These are phyloP conservation scores for Penicillium lagena DNA, from an alignment of 495 filamentous ascomycete genomes.

Conservation along the genomic window DNA sequence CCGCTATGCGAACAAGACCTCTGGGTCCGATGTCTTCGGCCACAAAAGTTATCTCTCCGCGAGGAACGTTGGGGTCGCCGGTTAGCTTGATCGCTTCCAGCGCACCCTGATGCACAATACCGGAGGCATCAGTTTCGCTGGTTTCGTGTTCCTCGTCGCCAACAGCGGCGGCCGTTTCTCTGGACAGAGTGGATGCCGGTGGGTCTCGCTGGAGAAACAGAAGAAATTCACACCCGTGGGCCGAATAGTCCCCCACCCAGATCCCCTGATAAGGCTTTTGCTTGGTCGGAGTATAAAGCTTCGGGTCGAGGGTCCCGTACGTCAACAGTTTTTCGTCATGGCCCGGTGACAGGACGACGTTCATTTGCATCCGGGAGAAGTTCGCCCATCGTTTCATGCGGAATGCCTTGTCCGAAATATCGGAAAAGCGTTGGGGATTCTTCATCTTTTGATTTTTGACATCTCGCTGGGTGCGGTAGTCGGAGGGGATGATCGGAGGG, in stretches of 20 bases:
- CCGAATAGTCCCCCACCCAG: conserved; percentile 86
- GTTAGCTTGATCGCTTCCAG: conserved; percentile 85
- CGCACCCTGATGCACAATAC: conserved; percentile 39
- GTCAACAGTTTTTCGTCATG: conserved; percentile 65
- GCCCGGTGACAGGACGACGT: conserved; percentile 26
- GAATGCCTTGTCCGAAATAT: conserved; percentile 61
- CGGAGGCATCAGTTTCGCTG: background rate
- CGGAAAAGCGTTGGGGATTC: conserved; percentile 30
- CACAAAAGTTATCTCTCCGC: conserved; percentile 75
- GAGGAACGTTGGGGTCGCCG: conserved; percentile 81
- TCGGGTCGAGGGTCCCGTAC: conserved; percentile 67
- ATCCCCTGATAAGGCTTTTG: conserved; percentile 80
- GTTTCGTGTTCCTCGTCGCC: conserved; percentile 3
- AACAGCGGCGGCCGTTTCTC: conserved; percentile 27
- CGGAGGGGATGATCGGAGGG: conserved; percentile 59
- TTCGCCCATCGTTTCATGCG: conserved; percentile 69
- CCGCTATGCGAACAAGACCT: conserved; percentile 54
- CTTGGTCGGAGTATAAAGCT: conserved; percentile 68
- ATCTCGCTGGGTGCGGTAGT: conserved; percentile 21
- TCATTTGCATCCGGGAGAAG: conserved; percentile 16
- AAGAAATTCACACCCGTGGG: conserved; percentile 85
- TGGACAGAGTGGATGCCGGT: background rate
- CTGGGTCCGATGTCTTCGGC: conserved; percentile 64
- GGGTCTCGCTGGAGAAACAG: conserved; percentile 65
- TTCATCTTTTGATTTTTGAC: conserved; percentile 24